Base-by-base conservation (phyloP, 192 early-diverging fungal genomes). In the Dissophora globulifera region DNA sequence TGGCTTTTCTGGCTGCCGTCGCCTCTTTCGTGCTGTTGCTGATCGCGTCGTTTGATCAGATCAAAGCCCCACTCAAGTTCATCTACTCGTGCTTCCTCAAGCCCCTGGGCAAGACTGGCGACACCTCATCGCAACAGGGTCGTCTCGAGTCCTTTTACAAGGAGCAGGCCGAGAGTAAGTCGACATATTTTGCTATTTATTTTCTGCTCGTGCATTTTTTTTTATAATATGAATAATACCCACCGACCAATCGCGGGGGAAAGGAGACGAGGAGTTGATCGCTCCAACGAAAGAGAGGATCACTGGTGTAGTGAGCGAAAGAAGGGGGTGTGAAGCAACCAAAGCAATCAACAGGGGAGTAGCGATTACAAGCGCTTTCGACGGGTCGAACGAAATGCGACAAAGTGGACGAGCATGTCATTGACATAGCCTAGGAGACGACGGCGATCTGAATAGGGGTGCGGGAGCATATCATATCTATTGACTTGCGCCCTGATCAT, bases 101-200 rank as follows among this genome's bases (percentile, higher is more conserved):
- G 60, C 82, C 88, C 22, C 61, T 86, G 49, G 62, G 89, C 15
- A 67, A 84, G 31, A 86, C 90, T 51, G 84, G 85, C 9, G 69
- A 83, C 31, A 55, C 29, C 25, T 51, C 69, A 0, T 86, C 87
- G 35, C 88, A 92, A 51, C 91, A 94, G 58, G 81, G 80, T 30
- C 87, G 92, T 15, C 78, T 95, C 23, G 91, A 95, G 74, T 79
- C 83, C 27, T 95, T 95, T 71, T 95, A 95, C 71, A 81, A 88
- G 66, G 88, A 89, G 55, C 92, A 94, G 59, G 92, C 93, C 11
- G 84, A 87, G 15, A 78, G 85, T 86, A 67, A 78, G 80, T 66
- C 16, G 29, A 6, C 15, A 0, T 4, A n/a, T 1, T 17, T 27
- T 42, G 0, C 38, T 47, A 48, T 31, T 54, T 43, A 40, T 32